Conservation (phyloP, 2,329 filamentous ascomycete species). For the Hypoxylon sp. region DNA sequence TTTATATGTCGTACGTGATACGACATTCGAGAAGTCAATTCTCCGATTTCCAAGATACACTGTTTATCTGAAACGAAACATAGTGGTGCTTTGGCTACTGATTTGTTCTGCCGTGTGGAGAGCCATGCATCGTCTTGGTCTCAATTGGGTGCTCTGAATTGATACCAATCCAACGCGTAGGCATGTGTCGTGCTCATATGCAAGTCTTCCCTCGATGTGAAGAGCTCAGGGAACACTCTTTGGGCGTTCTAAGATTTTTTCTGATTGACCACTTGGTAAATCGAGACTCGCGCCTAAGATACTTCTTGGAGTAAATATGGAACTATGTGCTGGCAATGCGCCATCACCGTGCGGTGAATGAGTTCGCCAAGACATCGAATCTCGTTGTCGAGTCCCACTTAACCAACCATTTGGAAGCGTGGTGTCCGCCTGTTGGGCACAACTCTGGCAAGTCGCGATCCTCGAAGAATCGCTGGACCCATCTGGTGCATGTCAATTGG, state of each 20-base stretch:
- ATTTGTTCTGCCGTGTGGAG: not conserved
- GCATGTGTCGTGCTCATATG: not conserved
- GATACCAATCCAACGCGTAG: not conserved
- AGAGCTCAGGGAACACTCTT: not conserved
- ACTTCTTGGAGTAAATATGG: not conserved
- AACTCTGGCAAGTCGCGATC: slow-evolving; percentile 9
- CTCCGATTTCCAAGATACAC: not conserved
- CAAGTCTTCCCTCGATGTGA: not conserved
- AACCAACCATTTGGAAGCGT: slow-evolving; percentile 25
- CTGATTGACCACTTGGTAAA: not conserved
- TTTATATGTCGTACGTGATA: not conserved
- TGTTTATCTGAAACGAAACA: not conserved
- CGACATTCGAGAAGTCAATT: not conserved
- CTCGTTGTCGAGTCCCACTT: slow-evolving; percentile 32
- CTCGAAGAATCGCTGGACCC: slow-evolving; percentile 15
- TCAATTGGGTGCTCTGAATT: not conserved
- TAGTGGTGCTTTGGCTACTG: not conserved
- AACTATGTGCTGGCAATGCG: slow-evolving; percentile 30
- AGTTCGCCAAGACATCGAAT: slow-evolving; percentile 38
- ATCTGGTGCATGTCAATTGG: slow-evolving; percentile 27
- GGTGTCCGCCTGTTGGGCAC: slow-evolving; percentile 37
- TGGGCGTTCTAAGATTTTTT: not conserved
- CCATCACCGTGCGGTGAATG: slow-evolving; percentile 27
- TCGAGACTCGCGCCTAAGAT: not conserved
- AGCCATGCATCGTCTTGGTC: not conserved